Evolutionary conservation across 106 monocot genomes (phyloP), one percentile per base, ranked within the genome.

Genomic region (Alisma plantagoaquatica): DNA sequence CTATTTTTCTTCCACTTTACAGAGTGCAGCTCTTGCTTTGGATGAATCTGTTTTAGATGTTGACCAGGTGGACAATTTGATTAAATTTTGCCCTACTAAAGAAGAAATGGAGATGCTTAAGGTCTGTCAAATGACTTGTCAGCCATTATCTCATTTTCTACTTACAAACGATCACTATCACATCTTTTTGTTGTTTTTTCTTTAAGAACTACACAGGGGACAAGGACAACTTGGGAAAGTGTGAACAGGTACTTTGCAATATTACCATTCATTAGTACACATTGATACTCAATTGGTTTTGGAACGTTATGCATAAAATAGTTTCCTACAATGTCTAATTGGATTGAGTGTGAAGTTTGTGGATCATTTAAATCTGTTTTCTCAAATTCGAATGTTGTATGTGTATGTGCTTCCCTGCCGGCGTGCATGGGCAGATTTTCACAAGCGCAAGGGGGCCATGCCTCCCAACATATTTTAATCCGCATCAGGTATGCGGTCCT

Each of bases 41-140:
- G 89, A 90, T 66, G 89, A 90, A 53, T 84, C 80, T 35, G 65
- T 84, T 56, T 73, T 90, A 43, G 84, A 90, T 74, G 74, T 62
- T 52, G 89, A 90, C 65, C 89, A 89, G 66, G 73, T 89, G 21
- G 83, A 83, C 53, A 89, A 83, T 65, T 64, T 89, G 23, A 76
- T 89, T 23, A 89, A 89, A 53, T 89, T 79, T 71, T 89, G 79
- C 56, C 89, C 89, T 23, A 83, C 83, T 47, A 89, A 89, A 64
- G 89, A 89, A 59, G 89, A 89, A 62, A 89, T 89, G 76, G 76
- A 89, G 43, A 75, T 74, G 46, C 71, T 90, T 23, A 90, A 90
- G 89, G 89, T 83, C 14, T 38, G 35, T 14, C 6, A 30, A 24
- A 33, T 59, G 11, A 28, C 31, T 30, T 31, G 32, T 27, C 28